These are phyloP conservation scores for Phellopilus nigrolimitatus DNA, from an alignment of 1,284 basidiomycete species.

Conservation along the genomic window DNA sequence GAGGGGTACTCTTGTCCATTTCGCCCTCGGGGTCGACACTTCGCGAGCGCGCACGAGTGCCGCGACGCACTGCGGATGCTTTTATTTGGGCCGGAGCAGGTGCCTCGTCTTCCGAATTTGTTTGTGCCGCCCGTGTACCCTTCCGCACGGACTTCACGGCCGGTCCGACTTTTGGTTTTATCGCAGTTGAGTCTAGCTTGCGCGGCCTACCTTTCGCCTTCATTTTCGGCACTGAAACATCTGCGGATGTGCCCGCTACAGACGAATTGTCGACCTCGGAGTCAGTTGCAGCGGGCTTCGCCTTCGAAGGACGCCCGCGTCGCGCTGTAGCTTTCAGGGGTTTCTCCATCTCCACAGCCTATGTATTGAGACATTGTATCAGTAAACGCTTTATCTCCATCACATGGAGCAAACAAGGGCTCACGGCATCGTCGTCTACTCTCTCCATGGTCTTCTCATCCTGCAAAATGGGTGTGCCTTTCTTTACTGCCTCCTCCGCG, in stretches of 20 bases:
- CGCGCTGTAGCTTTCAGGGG: background rate
- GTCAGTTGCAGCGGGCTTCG: background rate
- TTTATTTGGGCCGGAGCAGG: no score
- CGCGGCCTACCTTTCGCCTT: constrained; percentile 12
- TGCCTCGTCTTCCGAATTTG: background rate
- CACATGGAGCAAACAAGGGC: background rate
- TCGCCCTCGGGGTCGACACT: constrained; percentile 19
- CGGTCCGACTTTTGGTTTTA: constrained; percentile 14
- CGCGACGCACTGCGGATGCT: constrained; percentile 3
- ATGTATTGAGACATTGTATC: no score
- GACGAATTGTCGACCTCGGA: no score
- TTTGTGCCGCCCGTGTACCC: background rate
- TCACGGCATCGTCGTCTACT: background rate
- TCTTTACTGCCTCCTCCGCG: background rate
- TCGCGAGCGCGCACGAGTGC: constrained; percentile 15
- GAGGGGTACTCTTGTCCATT: background rate
- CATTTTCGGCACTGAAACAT: background rate
- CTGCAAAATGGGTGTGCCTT: background rate
- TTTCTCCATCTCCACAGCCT: background rate
- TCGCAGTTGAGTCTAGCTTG: constrained; percentile 2
- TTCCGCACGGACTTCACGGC: constrained; percentile 12
- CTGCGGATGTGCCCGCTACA: background rate
- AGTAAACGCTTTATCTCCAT: no score
- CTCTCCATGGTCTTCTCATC: background rate
- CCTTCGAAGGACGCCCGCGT: constrained; percentile 2